Conservation (phyloP, 2,329 filamentous ascomycete species). For the Camptophora hylomeconis region DNA sequence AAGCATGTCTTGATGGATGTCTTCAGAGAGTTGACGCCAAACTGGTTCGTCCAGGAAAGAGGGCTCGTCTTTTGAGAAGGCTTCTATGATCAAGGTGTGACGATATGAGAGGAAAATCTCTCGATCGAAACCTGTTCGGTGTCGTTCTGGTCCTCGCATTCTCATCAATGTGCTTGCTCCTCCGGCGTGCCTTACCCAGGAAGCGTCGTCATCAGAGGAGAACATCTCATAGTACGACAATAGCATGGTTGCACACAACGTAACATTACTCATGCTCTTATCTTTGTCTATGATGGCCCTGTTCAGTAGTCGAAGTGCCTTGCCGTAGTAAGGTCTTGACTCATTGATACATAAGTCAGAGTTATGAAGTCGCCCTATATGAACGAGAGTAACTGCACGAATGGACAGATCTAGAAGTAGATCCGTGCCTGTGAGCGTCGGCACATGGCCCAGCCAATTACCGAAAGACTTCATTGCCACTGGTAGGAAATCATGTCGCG, state of each 20-base stretch:
- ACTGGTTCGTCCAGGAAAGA: conserved; percentile 25
- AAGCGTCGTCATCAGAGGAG: conserved; percentile 22
- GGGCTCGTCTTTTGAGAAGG: conserved; percentile 21
- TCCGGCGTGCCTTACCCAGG: conserved; percentile 26
- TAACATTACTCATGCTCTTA: conserved; percentile 21
- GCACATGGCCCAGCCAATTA: conserved; percentile 14
- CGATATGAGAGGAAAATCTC: conserved; percentile 25
- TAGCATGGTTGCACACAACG: conserved; percentile 23
- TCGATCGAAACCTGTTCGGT: conserved; percentile 23
- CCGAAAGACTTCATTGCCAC: conserved; percentile 9
- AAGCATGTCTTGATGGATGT: conserved; percentile 19
- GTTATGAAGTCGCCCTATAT: conserved; percentile 18
- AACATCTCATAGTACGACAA: conserved; percentile 27
- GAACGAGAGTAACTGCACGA: conserved; percentile 20
- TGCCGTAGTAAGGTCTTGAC: conserved; percentile 22
- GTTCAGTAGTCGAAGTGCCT: conserved; percentile 21
- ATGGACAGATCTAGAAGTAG: conserved; percentile 16
- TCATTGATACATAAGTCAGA: conserved; percentile 17
- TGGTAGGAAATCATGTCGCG: neutral
- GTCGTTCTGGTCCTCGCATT: conserved; percentile 21
- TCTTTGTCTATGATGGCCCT: conserved; percentile 18
- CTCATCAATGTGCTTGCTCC: conserved; percentile 24
- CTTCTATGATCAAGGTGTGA: conserved; percentile 23
- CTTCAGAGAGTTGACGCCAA: conserved; percentile 21
- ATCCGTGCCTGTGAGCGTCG: conserved; percentile 12